Evolutionary conservation across 495 filamentous ascomycete genomes (phyloP).

Genomic region (Penicillium diatomitis): DNA sequence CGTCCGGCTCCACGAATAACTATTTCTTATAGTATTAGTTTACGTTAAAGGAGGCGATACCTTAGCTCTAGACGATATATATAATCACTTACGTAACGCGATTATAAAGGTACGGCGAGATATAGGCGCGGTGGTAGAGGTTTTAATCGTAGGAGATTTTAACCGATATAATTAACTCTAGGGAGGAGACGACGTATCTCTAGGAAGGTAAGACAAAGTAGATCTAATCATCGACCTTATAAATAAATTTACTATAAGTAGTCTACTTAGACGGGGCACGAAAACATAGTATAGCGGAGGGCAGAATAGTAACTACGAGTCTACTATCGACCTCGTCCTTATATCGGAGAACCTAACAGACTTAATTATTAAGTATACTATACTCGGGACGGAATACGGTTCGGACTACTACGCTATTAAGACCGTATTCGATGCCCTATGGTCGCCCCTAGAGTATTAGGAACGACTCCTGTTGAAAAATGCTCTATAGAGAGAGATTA

Average conservation of each 20-base stretch:
- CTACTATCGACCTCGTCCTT: constrained; percentile 12
- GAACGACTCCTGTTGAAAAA: constrained; percentile 21
- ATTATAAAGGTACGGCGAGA: constrained; percentile 7
- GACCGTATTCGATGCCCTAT: constrained; percentile 16
- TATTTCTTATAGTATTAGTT: constrained; percentile 14
- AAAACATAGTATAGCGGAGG: constrained; percentile 19
- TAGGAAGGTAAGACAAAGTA: constrained; percentile 21
- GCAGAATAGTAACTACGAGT: constrained; percentile 13
- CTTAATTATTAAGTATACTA: constrained; percentile 15
- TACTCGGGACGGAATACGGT: constrained; percentile 20
- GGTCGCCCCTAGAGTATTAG: constrained; percentile 3
- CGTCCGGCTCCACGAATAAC: not conserved
- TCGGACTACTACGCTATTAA: constrained; percentile 27
- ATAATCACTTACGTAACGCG: constrained; percentile 6
- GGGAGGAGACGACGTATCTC: constrained; percentile 27
- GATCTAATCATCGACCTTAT: constrained; percentile 28
- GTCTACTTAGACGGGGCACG: constrained; percentile 12
- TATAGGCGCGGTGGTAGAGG: constrained; percentile 8
- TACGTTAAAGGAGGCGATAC: not conserved
- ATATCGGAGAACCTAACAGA: constrained; percentile 12
- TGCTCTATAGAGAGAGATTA: constrained; percentile 20
- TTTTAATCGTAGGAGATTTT: constrained; percentile 7
- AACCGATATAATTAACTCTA: constrained; percentile 24
- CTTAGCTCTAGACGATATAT: constrained; percentile 2
- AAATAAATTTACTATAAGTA: constrained; percentile 4